Conservation (phyloP, 2,329 filamentous ascomycete species). For the Nemania sp. region DNA sequence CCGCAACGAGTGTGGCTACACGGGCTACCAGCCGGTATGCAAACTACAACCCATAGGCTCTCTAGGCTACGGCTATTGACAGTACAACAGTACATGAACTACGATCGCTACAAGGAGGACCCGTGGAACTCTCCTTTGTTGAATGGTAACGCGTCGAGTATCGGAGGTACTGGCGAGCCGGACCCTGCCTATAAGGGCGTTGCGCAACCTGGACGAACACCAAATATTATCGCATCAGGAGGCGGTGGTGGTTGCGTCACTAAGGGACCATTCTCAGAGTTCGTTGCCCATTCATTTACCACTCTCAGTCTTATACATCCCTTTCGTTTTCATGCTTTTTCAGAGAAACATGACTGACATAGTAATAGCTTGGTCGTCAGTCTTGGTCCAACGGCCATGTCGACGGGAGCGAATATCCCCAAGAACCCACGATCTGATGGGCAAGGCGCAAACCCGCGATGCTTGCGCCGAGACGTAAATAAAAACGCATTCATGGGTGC, state of each 20-base stretch:
- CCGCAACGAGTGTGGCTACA: conserved; percentile 41
- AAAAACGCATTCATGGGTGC: conserved; percentile 42
- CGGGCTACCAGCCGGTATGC: conserved; percentile 39
- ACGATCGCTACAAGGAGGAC: conserved; percentile 53
- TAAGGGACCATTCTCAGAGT: conserved; percentile 52
- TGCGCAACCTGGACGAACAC: conserved; percentile 38
- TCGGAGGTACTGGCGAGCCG: conserved; percentile 51
- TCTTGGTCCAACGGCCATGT: conserved; percentile 44
- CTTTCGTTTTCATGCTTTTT: not conserved
- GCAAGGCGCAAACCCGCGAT: conserved; percentile 46
- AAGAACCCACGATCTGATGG: conserved; percentile 42
- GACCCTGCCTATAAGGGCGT: conserved; percentile 34
- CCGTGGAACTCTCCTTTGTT: conserved; percentile 55
- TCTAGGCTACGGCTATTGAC: conserved; percentile 2
- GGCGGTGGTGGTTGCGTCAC: conserved; percentile 59
- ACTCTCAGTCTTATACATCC: not conserved
- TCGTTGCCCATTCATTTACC: conserved; percentile 14
- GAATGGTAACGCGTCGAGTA: conserved; percentile 54
- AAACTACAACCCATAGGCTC: not conserved
- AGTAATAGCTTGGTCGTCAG: conserved; percentile 45
- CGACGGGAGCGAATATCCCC: conserved; percentile 36
- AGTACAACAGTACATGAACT: conserved; percentile 51
- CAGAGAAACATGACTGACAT: not conserved
- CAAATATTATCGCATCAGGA: conserved; percentile 49
- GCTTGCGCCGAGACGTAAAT: conserved; percentile 48